Evolutionary conservation across 2,329 filamentous ascomycete genomes (phyloP), one percentile per base, ranked within the genome.

Genomic region (Taxawa tesnikishii): DNA sequence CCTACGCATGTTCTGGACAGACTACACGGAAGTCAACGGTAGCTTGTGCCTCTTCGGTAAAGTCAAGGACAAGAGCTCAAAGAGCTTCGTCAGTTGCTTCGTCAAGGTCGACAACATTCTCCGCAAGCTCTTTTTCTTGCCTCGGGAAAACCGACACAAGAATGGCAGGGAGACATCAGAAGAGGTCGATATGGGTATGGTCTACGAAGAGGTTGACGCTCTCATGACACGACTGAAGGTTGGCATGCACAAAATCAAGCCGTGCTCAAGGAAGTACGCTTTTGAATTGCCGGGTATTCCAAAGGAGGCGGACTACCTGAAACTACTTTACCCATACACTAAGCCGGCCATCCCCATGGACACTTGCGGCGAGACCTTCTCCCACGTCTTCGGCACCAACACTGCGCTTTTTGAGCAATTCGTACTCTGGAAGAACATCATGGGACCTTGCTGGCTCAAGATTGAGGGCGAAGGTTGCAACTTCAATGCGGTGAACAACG

Each of bases 371-470:
- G 77, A 93, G 53, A 96, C 90, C 0, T 98, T 88, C 51, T 94
- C 88, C 2, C 83, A 83, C 43, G 79, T 94, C 15, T 98, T 98
- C 45, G 90, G 92, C 16, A 80, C 81, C 35, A 94, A 90, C 54
- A 98, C 90, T 0, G 76, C 83, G 1, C 67, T 98, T 1, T 98
- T 98, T 46, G 90, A 98, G 58, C 90, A 98, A 47, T 98, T 98
- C 51, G 90, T 98, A 13, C 68, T 98, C 4, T 94, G 87, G 82
- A 96, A 94, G 62, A 93, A 94, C 51, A 83, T 98, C 46, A 98
- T 94, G 88, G 90, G 90, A 2, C 90, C 90, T 17, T 96, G 90
- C 55, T 98, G 90, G 90, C 70, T 98, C 28, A 87, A 79, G 51
- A 90, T 98, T 34, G 72, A 85, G 43, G 29, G 14, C 18, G 25